These are phyloP conservation scores for Mycosphaerella arachidis DNA, from an alignment of 2,329 filamentous ascomycete species.

Conservation along the genomic window DNA sequence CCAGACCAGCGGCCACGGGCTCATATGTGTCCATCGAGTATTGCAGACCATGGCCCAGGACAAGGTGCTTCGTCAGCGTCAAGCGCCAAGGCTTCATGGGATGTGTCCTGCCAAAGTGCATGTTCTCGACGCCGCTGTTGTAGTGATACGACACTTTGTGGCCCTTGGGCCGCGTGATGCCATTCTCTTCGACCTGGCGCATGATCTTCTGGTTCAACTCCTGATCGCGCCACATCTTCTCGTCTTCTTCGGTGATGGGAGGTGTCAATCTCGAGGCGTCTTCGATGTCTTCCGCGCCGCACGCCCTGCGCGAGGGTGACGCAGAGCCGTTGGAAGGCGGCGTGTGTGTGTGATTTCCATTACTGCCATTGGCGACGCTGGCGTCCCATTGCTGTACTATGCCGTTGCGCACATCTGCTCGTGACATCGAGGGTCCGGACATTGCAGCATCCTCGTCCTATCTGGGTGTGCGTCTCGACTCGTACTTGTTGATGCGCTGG, in stretches of 20 bases:
- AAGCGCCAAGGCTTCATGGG: conserved; percentile 99
- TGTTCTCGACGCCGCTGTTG: conserved; percentile 89
- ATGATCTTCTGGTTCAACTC: conserved; percentile 52
- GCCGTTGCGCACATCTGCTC: conserved; percentile 22
- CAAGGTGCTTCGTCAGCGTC: conserved; percentile 89
- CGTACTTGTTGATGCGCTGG: neutral
- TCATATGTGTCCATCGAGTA: conserved; percentile 95
- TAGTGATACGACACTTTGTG: conserved; percentile 94
- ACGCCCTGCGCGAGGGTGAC: neutral
- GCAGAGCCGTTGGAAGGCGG: conserved; percentile 14
- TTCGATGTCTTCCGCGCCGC: conserved; percentile 12
- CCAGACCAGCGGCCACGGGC: conserved; percentile 75
- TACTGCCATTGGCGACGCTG: conserved; percentile 3
- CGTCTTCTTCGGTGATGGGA: conserved; percentile 48
- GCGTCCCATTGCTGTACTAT: conserved; percentile 31
- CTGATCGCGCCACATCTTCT: conserved; percentile 28
- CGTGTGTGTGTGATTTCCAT: conserved; percentile 11
- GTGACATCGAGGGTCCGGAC: conserved; percentile 22
- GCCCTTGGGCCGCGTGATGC: conserved; percentile 74
- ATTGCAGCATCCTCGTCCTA: conserved; percentile 12
- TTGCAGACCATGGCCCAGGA: conserved; percentile 92
- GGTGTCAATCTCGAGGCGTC: conserved; percentile 28
- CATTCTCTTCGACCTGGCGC: conserved; percentile 53
- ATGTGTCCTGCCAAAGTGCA: conserved; percentile 94
- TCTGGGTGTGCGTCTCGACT: neutral